Base-by-base conservation (phyloP, 2,329 filamentous ascomycete genomes). In the Fusarium penzigii region DNA sequence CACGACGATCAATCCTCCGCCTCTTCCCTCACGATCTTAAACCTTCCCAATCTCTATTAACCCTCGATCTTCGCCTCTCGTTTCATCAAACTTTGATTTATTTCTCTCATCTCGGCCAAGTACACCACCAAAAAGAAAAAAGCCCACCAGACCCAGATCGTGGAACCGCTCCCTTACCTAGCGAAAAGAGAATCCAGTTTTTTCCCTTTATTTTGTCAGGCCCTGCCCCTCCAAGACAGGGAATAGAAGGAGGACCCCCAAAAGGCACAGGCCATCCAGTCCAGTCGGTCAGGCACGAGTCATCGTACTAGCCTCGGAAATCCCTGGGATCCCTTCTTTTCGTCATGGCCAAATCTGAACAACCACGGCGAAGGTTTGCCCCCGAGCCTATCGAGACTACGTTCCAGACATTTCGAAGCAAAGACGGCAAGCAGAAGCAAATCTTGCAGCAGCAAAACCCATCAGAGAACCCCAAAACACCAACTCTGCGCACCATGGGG, bases 361-460 rank as follows among this genome's bases (percentile, higher is more conserved):
- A 74, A 59, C 71, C 78, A 46, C 76, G 78, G 58, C 77, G 82
- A 65, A 83, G 83, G 62, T 90, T 90, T 72, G 78, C 75, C 40
- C 86, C 87, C 34, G 80, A 88, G 49, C 87, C 87, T 14, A 83
- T 92, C 58, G 89, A 92, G 70, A 91, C 88, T 9, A 86, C 82
- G 2, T 84, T 82, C 61, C 83, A 84, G 59, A 81, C 82, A 43
- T 81, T 77, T 66, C 75, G 83, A 63, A 76, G 53, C 44, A 77
- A 65, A 64, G 67, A 52, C 44, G 48, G 57, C 46, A 58, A 65
- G 40, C 49, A 62, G 55, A 63, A 56, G 44, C 56, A 39, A 25
- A 50, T 49, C 17, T 51, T 53, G 40, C 32, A 46, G 25, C 58
- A 53, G 41, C 20, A 25, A 25, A 53, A 48, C 25, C 48, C 51